Evolutionary conservation across 2,329 filamentous ascomycete species (phyloP).

Genomic region (Lasiodiplodia hormozganensis): DNA sequence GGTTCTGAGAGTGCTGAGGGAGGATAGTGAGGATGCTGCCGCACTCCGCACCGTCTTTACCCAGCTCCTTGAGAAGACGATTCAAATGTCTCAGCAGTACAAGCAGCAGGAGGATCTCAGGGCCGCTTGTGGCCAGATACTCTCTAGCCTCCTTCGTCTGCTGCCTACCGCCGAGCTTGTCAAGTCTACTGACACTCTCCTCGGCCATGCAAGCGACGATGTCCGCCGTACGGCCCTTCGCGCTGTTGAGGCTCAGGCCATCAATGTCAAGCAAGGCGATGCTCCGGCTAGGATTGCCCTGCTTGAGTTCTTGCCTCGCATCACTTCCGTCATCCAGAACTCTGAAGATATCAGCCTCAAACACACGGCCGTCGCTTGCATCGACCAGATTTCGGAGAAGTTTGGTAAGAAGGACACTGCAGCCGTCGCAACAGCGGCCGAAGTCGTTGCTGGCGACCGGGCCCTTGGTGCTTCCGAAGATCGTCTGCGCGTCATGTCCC

Average conservation of each 20-base stretch:
- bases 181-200: conserved; percentile 81
- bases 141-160: conserved; percentile 82
- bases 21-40: conserved; percentile 36
- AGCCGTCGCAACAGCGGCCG: conserved; percentile 75
- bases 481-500: conserved; percentile 79
- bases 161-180: conserved; percentile 89
- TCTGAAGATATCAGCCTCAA: conserved; percentile 77
- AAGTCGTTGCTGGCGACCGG: conserved; percentile 75
- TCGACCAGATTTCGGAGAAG: conserved; percentile 92
- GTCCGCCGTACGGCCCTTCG: conserved; percentile 75
- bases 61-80: conserved; percentile 49
- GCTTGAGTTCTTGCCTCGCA: conserved; percentile 78
- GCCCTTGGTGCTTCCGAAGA: conserved; percentile 78
- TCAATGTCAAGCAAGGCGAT: conserved; percentile 74
- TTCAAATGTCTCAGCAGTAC: conserved; percentile 68
- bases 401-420: conserved; percentile 91
- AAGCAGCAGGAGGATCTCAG: conserved; percentile 51
- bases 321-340: conserved; percentile 77
- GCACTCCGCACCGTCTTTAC: conserved; percentile 43
- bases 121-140: conserved; percentile 66
- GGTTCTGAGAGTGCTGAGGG: conserved; percentile 41
- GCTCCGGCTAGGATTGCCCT: conserved; percentile 71
- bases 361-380: conserved; percentile 84
- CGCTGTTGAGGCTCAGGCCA: conserved; percentile 78
- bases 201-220: conserved; percentile 76